Evolutionary conservation across 148 eudicot genomes (phyloP).

Genomic region (Persicaria maculosa): DNA sequence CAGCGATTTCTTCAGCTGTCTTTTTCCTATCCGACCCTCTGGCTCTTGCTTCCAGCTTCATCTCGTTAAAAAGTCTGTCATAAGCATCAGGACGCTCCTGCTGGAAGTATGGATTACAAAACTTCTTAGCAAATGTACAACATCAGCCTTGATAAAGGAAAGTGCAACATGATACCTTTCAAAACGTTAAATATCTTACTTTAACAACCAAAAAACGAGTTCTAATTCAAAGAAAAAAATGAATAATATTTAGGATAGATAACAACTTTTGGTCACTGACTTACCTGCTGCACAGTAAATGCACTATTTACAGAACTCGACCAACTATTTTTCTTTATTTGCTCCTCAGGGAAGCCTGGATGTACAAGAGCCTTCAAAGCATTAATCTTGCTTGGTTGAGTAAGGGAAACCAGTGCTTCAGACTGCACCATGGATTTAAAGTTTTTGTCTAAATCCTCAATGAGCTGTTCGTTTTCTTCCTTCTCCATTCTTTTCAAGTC

Average conservation of each 20-base stretch:
- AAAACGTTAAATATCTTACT: neutral
- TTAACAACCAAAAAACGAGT: neutral
- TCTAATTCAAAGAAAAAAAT: neutral
- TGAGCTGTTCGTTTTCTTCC: slow-evolving; percentile 71
- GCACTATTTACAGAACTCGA: slow-evolving; percentile 24
- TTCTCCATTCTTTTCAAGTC: slow-evolving; percentile 87
- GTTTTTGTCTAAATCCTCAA: slow-evolving; percentile 70
- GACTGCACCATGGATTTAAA: slow-evolving; percentile 72
- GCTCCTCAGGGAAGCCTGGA: slow-evolving; percentile 38
- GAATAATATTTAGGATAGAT: neutral
- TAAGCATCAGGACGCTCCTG: slow-evolving; percentile 85
- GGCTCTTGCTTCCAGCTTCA: slow-evolving; percentile 74
- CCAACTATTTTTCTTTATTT: slow-evolving; percentile 27
- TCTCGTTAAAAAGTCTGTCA: slow-evolving; percentile 66
- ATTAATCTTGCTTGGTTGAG: slow-evolving; percentile 66
- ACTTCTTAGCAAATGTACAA: neutral
- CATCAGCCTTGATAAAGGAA: neutral
- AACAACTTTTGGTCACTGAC: neutral
- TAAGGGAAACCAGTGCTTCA: slow-evolving; percentile 52
- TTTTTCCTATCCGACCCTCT: slow-evolving; percentile 89
- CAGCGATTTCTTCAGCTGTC: slow-evolving; percentile 88
- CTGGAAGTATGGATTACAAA: slow-evolving; percentile 9
- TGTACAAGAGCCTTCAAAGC: slow-evolving; percentile 68
- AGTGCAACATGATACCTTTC: neutral
- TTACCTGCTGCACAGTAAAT: slow-evolving; percentile 37